Base-by-base conservation (phyloP, 371 early-diverging fungal genomes). In the Mortierella sp. region DNA sequence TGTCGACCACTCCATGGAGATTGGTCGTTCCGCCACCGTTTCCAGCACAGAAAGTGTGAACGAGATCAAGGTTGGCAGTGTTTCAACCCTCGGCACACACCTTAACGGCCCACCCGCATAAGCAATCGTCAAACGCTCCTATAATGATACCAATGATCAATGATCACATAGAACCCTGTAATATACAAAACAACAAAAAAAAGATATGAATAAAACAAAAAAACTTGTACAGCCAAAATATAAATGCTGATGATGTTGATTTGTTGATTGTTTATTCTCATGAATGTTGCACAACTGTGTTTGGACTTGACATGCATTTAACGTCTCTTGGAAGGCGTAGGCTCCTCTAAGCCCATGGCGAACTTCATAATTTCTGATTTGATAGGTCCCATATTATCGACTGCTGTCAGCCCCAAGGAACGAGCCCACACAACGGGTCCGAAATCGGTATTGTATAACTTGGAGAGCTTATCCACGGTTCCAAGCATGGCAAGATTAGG, bases 401-500 rank as follows among this genome's bases (percentile, higher is more conserved):
- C 87, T 1, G 90, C 84, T 51, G 92, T 88, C 64, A 95, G 70
- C 2, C 93, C 94, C 28, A 92, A 70, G 0, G 93, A 92, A 28
- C 96, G 89, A 18, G 90, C 84, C 88, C 89, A 89, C 6, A 90
- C 90, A 10, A 94, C 75, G 0, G 91, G 91, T 6, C 83, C 86
- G 47, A 83, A 79, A 40, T 92, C 93, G 0, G 92, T 90, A 14
- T 90, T 84, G 84, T 96, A 98, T 63, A 96, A 70, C 35, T 90
- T 88, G 70, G 94, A 93, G 37, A 97, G 65, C 67, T 92, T 92
- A 84, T 98, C 97, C 12, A 94, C 90, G 1, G 93, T 90, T 12
- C 94, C 91, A 73, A 96, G 84, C 97, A 97, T 96, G 49, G 91
- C 93, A 58, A 96, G 78, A 73, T 96, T 96, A 5, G 90, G 89